Conservation (phyloP, 192 early-diverging fungal genomes). For the Backusella macrospora region DNA sequence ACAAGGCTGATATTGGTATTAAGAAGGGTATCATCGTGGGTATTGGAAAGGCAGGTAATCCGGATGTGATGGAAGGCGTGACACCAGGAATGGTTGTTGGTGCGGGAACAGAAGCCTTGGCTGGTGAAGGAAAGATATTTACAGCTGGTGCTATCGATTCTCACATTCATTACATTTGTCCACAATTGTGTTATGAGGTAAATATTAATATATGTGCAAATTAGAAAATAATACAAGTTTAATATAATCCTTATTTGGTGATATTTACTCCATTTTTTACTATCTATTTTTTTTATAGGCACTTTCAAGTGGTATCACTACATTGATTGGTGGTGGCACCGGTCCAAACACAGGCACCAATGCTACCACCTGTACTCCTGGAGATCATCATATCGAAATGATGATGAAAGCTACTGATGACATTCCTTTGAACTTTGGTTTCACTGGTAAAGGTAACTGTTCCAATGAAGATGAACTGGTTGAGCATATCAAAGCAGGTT, state of each 20-base stretch:
- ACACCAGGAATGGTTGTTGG: conserved; percentile 89
- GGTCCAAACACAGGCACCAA: conserved; percentile 97
- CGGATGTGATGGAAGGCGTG: conserved; percentile 94
- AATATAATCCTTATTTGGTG: not conserved
- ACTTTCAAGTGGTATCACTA: conserved; percentile 77
- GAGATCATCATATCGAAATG: conserved; percentile 77
- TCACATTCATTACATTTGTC: conserved; percentile 97
- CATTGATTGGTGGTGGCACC: conserved; percentile 88
- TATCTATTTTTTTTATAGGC: conserved; percentile 47
- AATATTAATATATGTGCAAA: not conserved
- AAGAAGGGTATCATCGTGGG: conserved; percentile 83
- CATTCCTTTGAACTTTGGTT: conserved; percentile 89
- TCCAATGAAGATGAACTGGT: conserved; percentile 63
- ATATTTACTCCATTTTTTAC: not conserved
- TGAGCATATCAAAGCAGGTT: conserved; percentile 87
- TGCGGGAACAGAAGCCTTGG: conserved; percentile 86
- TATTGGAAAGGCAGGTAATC: conserved; percentile 97
- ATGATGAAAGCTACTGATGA: conserved; percentile 92
- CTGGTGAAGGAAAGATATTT: conserved; percentile 89
- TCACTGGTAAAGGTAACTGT: conserved; percentile 95
- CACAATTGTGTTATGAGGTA: conserved; percentile 84
- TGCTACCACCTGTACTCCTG: conserved; percentile 95
- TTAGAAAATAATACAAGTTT: not conserved
- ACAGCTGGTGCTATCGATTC: conserved; percentile 94
- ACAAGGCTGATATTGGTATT: conserved; percentile 98